Percentiles rank a stretch among this genome's conserved stretches.
Evolutionary conservation across 2,329 filamentous ascomycete species (phyloP).

Genomic region (Myriosclerotinia curreyana): DNA sequence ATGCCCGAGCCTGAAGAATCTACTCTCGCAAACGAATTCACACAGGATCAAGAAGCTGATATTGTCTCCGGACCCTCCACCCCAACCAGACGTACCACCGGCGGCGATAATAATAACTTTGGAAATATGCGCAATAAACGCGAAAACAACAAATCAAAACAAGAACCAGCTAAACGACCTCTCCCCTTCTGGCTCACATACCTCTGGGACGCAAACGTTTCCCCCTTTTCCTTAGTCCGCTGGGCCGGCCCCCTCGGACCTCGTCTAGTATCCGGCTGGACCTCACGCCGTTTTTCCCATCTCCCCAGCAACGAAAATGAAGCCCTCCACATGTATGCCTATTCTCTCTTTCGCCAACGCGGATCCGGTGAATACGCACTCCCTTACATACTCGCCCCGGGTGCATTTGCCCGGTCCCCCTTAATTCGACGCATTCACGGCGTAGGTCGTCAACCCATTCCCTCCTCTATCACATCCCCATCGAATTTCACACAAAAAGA

Average conservation of each 20-base stretch:
- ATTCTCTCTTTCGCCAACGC: constrained; percentile 87
- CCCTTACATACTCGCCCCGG: constrained; percentile 87
- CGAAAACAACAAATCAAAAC: constrained; percentile 38
- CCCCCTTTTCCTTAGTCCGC: constrained; percentile 87
- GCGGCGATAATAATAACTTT: constrained; percentile 50
- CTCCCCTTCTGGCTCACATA: constrained; percentile 85
- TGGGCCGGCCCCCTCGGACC: constrained; percentile 87
- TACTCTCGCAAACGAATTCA: constrained; percentile 73
- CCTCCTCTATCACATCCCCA: constrained; percentile 15
- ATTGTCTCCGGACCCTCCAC: constrained; percentile 45
- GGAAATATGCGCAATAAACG: constrained; percentile 48
- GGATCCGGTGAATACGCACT: constrained; percentile 94
- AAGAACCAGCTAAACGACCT: constrained; percentile 46
- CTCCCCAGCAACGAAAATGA: constrained; percentile 76
- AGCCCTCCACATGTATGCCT: constrained; percentile 88
- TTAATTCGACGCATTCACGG: constrained; percentile 83
- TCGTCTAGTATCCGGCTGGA: constrained; percentile 92
- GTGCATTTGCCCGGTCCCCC: constrained; percentile 85
- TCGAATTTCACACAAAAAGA: constrained; percentile 31
- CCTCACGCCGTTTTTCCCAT: constrained; percentile 85
- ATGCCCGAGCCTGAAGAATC: constrained; percentile 76
- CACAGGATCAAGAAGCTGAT: constrained; percentile 62
- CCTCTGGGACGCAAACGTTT: constrained; percentile 96
- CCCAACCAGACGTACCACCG: constrained; percentile 27
- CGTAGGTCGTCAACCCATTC: constrained; percentile 68